Conservation (phyloP, 345 rosid genomes). For the Euphorbia peplus region DNA sequence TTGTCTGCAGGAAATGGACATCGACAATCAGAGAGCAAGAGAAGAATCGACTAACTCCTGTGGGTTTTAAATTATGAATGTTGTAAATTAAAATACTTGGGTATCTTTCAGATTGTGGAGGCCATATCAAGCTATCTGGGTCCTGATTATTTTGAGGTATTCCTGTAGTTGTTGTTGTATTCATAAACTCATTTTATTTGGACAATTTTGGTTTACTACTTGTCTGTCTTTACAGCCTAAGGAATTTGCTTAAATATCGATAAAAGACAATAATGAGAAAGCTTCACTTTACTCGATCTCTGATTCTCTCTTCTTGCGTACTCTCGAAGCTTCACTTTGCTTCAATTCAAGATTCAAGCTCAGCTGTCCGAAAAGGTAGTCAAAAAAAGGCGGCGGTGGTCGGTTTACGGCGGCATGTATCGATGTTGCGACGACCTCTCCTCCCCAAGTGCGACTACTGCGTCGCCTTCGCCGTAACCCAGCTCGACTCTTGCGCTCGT, state of each 20-base stretch:
- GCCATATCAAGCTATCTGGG: constrained; percentile 76
- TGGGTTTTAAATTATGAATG: constrained; percentile 37
- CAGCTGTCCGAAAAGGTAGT: background rate
- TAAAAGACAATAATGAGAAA: constrained; percentile 71
- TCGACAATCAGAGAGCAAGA: constrained; percentile 75
- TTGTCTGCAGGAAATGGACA: constrained; percentile 76
- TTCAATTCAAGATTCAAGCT: background rate
- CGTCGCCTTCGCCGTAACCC: too few relatives aligned
- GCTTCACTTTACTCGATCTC: constrained; percentile 23
- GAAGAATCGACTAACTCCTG: constrained; percentile 83
- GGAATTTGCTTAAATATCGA: constrained; percentile 66
- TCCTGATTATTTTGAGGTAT: constrained; percentile 87
- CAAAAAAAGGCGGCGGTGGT: background rate
- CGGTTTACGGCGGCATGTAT: too few relatives aligned
- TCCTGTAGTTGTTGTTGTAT: constrained; percentile 10
- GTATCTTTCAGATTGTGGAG: constrained; percentile 70
- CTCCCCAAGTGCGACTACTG: too few relatives aligned
- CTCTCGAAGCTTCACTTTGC: background rate
- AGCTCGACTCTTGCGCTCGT: too few relatives aligned
- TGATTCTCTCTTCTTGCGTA: background rate
- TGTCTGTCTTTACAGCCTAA: constrained; percentile 52
- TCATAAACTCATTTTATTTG: constrained; percentile 11
- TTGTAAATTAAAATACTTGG: constrained; percentile 12
- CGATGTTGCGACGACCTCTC: too few relatives aligned
- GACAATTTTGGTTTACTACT: constrained; percentile 12